Evolutionary conservation across 306 rosid species (phyloP), one percentile per base, ranked within the genome.

Genomic region (Morella rubra): DNA sequence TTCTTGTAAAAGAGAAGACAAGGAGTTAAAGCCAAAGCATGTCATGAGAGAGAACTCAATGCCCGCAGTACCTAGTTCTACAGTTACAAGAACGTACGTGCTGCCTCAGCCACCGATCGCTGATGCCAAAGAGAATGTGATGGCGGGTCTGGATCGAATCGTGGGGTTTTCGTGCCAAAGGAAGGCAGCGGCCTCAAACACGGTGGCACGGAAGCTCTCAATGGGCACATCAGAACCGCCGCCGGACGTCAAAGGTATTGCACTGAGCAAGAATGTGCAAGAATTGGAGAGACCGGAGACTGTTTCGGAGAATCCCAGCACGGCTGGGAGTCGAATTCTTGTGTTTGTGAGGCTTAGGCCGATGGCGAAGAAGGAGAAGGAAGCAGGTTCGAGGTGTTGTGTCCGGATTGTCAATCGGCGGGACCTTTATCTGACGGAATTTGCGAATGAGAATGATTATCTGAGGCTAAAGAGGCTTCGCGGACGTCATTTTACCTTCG

Each of bases 331-430:
- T 58, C 74, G 93, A 67, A 95, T 95, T 71, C 51, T 85, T 24
- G 98, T 95, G 80, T 95, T 89, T 27, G 97, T 95, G 84, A 90
- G 98, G 88, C 84, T 95, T 6, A 84, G 98, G 73, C 98, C 98
- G 1, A 88, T 92, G 98, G 89, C 83, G 12, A 90, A 81, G 90
- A 95, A 89, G 79, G 98, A 95, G 59, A 88, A 75, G 80, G 96
- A 95, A 65, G 88, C 64, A 42, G 95, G 92, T 42, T 89, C 97
- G 0, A 74, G 92, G 78, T 81, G 97, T 77, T 92, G 97, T 32
- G 96, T 95, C 8, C 89, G 84, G 74, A 85, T 92, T 22, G 88
- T 82, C 71, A 89, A 92, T 61, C 73, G 89, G 24, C 90, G 97
- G 46, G 98, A 95, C 52, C 89, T 95, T 81, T 95, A 85, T 74